Evolutionary conservation across 192 early-diverging fungal species (phyloP), one percentile per base, ranked within the genome.

Genomic region (Coemansia guatemalensis): DNA sequence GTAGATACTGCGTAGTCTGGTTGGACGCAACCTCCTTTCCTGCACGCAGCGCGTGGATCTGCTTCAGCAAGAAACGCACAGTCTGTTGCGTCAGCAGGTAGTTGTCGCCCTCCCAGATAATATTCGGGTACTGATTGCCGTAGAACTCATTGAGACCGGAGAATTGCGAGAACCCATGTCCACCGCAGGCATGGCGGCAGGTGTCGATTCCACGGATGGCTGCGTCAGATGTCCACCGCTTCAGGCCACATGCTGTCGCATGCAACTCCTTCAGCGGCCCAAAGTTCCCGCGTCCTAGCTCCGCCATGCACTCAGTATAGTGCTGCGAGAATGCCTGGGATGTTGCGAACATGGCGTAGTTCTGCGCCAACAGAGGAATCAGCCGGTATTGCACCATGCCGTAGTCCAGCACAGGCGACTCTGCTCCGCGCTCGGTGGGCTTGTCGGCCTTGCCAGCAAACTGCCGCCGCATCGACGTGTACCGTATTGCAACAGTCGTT

Each of bases 101-200:
- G 83, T 93, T 93, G 67, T 93, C 91, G 51, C 91, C 91, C 71
- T 93, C 91, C 88, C 87, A 91, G 53, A 89, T 93, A 48, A 86
- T 86, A 58, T 90, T 90, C 17, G 89, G 89, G 25, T 87, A 82
- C 51, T 85, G 82, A 65, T 93, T 86, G 68, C 83, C 84, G 27
- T 86, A 85, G 71, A 91, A 84, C 50, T 83, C 74, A 27, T 81
- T 82, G 12, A 93, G 78, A 1, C 91, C 91, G 41, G 87, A 87
- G 81, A 89, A 91, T 53, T 75, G 75, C 29, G 88, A 88, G 73
- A 87, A 93, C 4, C 89, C 91, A 32, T 93, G 89, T 29, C 91
- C 91, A 68, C 91, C 91, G 68, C 87, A 88, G 17, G 86, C 87
- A 29, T 88, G 87, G 22, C 89, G 65, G 65, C 89, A 88, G 22